Base-by-base conservation (phyloP, 2,329 filamentous ascomycete genomes). In the Neofusicoccum laricinum region DNA sequence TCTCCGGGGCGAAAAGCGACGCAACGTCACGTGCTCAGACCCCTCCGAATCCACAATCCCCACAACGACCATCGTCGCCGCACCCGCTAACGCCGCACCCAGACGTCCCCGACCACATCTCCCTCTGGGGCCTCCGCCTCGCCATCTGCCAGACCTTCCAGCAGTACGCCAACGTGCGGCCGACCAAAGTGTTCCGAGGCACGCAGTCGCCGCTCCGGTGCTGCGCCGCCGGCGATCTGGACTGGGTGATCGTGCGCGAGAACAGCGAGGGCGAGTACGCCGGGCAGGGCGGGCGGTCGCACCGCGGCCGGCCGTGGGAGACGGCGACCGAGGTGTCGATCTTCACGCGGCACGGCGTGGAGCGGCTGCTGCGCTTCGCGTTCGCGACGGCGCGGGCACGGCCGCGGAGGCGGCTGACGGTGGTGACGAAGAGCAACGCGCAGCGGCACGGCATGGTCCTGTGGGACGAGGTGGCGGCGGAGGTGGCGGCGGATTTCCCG, bases 241-340 rank as follows among this genome's bases (percentile, higher is more conserved):
- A 89, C 75, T 89, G 86, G 86, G 85, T 88, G 10, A 88, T 89
- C 62, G 77, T 89, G 45, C 85, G 87, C 25, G 88, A 89, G 75
- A 89, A 89, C 74, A 86, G 84, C 30, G 87, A 89, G 68, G 87
- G 87, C 61, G 87, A 89, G 69, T 89, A 89, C 66, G 85, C 86
- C 0, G 86, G 87, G 0, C 86, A 89, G 65, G 87, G 87, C 1
- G 87, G 87, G 0, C 81, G 85, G 0, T 86, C 85, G 0, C 87
- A 89, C 73, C 75, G 77, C 2, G 84, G 85, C 8, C 78, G 82
- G 63, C 79, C 83, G 0, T 88, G 86, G 85, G 86, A 88, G 71
- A 80, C 78, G 0, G 84, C 85, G 1, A 89, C 86, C 1, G 87
- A 89, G 71, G 85, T 87, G 11, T 80, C 85, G 0, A 83, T 90